Percentiles rank a stretch among this genome's conserved stretches.
Evolutionary conservation across 176 grass and related monocot species (phyloP).

Genomic region (Eremochloa ophiuroides): DNA sequence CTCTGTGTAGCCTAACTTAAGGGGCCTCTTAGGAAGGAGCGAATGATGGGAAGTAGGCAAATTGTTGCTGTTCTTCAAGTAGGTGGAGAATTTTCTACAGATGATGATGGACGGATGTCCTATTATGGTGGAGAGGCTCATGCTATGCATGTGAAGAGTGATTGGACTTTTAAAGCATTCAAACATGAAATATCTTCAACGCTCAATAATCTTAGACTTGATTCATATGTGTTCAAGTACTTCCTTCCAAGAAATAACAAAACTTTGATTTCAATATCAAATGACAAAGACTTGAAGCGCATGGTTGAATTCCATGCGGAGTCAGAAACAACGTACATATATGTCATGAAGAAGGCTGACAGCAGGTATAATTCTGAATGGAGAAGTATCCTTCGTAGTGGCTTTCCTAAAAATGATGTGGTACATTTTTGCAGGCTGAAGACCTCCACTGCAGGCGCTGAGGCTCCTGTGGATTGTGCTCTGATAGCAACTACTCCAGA

Average conservation of each 20-base stretch:
- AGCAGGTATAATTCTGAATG: conserved; percentile 46
- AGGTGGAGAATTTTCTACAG: conserved; percentile 73
- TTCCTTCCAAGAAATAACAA: conserved; percentile 87
- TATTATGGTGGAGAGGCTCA: conserved; percentile 94
- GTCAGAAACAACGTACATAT: conserved; percentile 78
- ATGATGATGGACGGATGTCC: conserved; percentile 79
- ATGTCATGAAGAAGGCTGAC: conserved; percentile 77
- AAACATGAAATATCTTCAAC: conserved; percentile 73
- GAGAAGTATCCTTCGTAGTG: not conserved
- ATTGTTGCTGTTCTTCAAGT: conserved; percentile 86
- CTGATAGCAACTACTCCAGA: conserved; percentile 42
- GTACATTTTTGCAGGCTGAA: conserved; percentile 41
- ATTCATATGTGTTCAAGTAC: conserved; percentile 72
- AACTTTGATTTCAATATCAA: conserved; percentile 86
- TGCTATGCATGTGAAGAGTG: conserved; percentile 70
- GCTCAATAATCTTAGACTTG: conserved; percentile 54
- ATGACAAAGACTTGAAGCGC: conserved; percentile 80
- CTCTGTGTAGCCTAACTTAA: conserved; percentile 6
- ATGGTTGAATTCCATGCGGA: conserved; percentile 94
- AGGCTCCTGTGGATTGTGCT: conserved; percentile 43
- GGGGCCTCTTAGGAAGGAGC: conserved; percentile 1
- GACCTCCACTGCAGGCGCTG: conserved; percentile 49
- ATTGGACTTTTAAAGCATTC: conserved; percentile 61
- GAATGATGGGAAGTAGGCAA: conserved; percentile 48
- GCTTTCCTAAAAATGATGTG: not conserved